phyloP scores from a whole-genome alignment of 495 filamentous ascomycete genomes.

The Articulospora tetracladia region DNA sequence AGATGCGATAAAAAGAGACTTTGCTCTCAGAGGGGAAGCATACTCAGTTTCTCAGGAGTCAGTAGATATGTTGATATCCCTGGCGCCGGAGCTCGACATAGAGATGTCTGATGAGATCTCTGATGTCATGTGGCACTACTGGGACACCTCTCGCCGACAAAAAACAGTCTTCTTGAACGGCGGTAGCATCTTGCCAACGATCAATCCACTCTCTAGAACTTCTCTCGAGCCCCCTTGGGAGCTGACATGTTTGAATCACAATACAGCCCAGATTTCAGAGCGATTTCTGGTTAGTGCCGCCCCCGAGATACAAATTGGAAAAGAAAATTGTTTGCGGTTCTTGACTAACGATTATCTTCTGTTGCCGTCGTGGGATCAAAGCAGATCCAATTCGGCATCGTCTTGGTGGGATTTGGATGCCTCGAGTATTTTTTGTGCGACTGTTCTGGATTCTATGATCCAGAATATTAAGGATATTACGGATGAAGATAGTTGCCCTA shows the following conservation, averaged over 20 bases:
- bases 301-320: not conserved
- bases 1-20: no score
- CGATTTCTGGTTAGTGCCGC: not conserved
- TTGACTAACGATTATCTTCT: conserved; percentile 12
- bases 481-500: no score
- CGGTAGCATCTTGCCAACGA: not conserved
- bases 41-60: not conserved
- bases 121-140: not conserved
- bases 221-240: conserved; percentile 6
- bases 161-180: not conserved
- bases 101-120: not conserved
- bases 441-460: conserved; percentile 7
- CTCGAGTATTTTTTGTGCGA: conserved; percentile 3
- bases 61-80: not conserved
- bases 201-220: not conserved
- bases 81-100: not conserved
- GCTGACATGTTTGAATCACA: conserved; percentile 11
- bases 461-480: conserved; percentile 3
- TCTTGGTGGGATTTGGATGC: conserved; percentile 18
- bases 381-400: conserved; percentile 1
- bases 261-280: no score
- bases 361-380: conserved; percentile 18
- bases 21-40: no score
- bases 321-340: conserved; percentile 11
- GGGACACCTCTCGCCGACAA: not conserved